Conservation (phyloP, 176 grass and related monocot species). For the Hsuehochloa calcarea region DNA sequence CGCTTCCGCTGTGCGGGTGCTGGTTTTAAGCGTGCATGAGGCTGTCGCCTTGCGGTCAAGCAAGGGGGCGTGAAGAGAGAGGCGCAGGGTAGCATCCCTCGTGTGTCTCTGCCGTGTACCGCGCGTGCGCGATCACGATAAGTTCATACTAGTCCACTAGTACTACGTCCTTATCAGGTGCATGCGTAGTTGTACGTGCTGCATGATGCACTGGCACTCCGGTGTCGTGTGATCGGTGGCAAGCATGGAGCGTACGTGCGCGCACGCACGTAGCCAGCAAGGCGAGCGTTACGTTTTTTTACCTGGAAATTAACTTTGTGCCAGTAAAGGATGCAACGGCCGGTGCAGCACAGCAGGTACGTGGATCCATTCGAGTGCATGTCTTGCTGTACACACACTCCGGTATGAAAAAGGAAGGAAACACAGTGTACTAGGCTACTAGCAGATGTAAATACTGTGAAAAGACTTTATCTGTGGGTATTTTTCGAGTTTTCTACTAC, state of each 20-base stretch:
- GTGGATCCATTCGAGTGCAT: background rate
- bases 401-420: background rate
- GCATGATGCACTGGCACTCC: background rate
- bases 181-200: background rate
- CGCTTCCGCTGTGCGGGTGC: background rate
- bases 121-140: background rate
- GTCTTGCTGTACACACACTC: background rate
- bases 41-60: conserved; percentile 31
- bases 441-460: background rate
- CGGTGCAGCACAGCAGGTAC: background rate
- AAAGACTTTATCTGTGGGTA: background rate
- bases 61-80: background rate
- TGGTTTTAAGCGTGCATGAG: conserved; percentile 50
- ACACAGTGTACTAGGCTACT: background rate
- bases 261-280: background rate
- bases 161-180: background rate
- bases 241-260: background rate
- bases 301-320: background rate
- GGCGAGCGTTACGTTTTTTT: background rate
- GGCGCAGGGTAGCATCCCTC: background rate
- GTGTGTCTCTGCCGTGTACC: background rate
- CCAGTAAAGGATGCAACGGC: background rate
- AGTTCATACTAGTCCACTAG: background rate
- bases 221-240: background rate
- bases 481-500: background rate